Evolutionary conservation across 805 yeast species (phyloP), one percentile per base, ranked within the genome.

Genomic region (Ogataea dorogensis): DNA sequence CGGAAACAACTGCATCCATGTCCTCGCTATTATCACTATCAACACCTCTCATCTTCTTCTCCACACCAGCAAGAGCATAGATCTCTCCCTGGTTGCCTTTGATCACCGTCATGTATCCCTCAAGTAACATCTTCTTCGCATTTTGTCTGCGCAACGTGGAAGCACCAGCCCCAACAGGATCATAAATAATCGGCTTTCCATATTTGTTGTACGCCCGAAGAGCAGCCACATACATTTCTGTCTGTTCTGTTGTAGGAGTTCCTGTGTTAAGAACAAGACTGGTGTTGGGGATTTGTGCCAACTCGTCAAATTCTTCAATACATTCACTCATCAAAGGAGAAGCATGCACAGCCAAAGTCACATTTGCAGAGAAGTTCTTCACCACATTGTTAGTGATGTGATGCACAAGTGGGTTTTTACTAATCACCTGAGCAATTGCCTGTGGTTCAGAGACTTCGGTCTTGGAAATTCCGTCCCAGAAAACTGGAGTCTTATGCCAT

Each of bases 101-200:
- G 46, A 88, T 79, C 17, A 83, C 87, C 19, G 75, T 65, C 43
- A 68, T 71, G 50, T 70, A 73, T 28, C 86, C 87, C 9, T 67
- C 56, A 23, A 78, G 67, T 20, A 88, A 56, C 7, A 87, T 49
- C 1, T 55, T 53, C 17, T 64, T 56, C 33, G 79, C 73, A 12
- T 77, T 64, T 3, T 59, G 50, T 24, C 64, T 63, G 40, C 97
- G 68, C 5, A 75, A 70, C 3, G 52, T 38, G 0, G 95, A 71
- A 0, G 96, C 96, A 17, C 95, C 95, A 24, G 81, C 86, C 1
- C 88, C 97, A n/a, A 88, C 96, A 0, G 96, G 97, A 57, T 88
- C 97, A 47, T 83, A 80, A 0, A 88, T 75, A 20, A 88, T 71
- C 3, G 86, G 89, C 28, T 70, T 67, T 2, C 74, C 73, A 10